Evolutionary conservation across 2,329 filamentous ascomycete genomes (phyloP), one percentile per base, ranked within the genome.

Genomic region (Diplodia sapinea): DNA sequence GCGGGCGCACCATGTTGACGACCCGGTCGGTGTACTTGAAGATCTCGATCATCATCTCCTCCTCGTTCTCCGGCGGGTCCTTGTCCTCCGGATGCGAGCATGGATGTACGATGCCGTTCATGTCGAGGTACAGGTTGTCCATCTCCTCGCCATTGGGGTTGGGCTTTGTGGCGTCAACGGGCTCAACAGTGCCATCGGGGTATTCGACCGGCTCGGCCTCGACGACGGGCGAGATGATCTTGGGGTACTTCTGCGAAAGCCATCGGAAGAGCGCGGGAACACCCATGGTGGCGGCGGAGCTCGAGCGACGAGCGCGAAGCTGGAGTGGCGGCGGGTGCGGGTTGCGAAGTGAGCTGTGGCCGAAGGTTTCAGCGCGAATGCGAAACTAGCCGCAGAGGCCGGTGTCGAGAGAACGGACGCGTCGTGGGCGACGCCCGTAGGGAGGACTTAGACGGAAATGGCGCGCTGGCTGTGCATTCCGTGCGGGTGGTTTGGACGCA

Each of bases 91-190:
- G 95, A 81, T 99, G 95, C 56, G 94, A 97, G 82, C 95, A 99
- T 38, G 96, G 96, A 83, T 99, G 95, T 47, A 99, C 95, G 72
- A 99, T 99, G 78, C 95, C 96, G 80, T 99, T 99, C 94, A 99
- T 98, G 76, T 99, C 95, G 70, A 99, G 87, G 77, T 99, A 99
- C 6, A 99, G 84, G 75, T 99, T 99, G 82, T 99, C 94, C 75
- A 97, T 92, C 79, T 99, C 95, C 81, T 98, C 94, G 78, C 93
- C 93, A 81, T 99, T 99, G 2, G 96, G 96, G 76, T 99, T 99
- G 6, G 92, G 89, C 49, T 87, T 84, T 7, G 91, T 93, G 12
- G 88, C 89, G 77, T 99, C 93, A 69, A 98, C 88, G 2, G 95
- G 95, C 68, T 97, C 90, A 72, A 87, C 85, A 52, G 89, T 86